A percentile compares a stretch with the other conserved stretches of the same genome.
Evolutionary conservation across 371 early-diverging fungal species (phyloP).

Genomic region (Capillidium heterosporum): DNA sequence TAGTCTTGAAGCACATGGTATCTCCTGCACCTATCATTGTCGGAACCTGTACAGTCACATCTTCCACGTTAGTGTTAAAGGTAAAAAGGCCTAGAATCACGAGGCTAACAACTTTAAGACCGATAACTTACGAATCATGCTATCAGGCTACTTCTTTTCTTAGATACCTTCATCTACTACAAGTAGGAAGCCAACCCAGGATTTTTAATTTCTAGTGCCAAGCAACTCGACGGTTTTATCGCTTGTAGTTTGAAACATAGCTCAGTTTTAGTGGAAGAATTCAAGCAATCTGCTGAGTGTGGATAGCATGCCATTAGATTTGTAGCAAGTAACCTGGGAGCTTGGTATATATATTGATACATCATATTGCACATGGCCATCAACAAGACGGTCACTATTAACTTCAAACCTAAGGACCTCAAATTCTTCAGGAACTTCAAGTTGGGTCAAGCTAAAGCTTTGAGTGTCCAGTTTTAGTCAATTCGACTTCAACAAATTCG

Average conservation of each 20-base stretch:
- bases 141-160: not conserved
- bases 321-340: conserved; percentile 21
- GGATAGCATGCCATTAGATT: conserved; percentile 2
- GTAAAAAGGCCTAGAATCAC: not conserved
- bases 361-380: conserved; percentile 25
- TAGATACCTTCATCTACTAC: not conserved
- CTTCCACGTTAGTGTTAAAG: not conserved
- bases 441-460: too few relatives aligned
- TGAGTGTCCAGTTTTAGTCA: too few relatives aligned
- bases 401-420: not conserved
- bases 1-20: too few relatives aligned
- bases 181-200: not conserved
- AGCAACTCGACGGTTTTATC: too few relatives aligned
- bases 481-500: too few relatives aligned
- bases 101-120: not conserved
- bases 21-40: not conserved
- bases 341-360: conserved; percentile 27
- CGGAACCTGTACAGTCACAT: not conserved
- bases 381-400: conserved; percentile 12
- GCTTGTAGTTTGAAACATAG: too few relatives aligned
- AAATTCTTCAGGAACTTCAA: too few relatives aligned
- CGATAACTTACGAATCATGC: not conserved
- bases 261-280: too few relatives aligned
- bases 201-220: too few relatives aligned
- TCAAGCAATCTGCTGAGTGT: not conserved